Evolutionary conservation across 192 early-diverging fungal species (phyloP).

Genomic region (Ambispora gerdemannii): DNA sequence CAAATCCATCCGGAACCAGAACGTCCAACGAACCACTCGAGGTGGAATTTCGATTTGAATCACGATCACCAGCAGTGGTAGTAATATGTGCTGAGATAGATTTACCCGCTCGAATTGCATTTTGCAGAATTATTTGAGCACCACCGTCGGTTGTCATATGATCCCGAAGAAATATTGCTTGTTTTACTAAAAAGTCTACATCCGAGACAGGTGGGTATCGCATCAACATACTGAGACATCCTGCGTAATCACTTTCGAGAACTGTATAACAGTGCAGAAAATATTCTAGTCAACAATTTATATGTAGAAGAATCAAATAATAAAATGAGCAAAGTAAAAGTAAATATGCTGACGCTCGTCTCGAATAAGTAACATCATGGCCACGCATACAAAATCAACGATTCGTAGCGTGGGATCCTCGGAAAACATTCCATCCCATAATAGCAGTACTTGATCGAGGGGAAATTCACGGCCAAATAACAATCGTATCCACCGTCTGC

Average conservation of each 20-base stretch:
- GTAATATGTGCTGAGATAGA: neutral
- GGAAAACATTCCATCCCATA: conserved; percentile 93
- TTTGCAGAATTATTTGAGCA: conserved; percentile 53
- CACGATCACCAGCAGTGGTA: neutral
- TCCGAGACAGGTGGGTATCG: conserved; percentile 53
- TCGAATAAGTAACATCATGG: conserved; percentile 67
- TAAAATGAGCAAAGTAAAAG: neutral
- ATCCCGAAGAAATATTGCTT: conserved; percentile 63
- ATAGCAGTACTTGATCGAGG: conserved; percentile 59
- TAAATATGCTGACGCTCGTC: conserved; percentile 69
- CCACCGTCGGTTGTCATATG: conserved; percentile 51
- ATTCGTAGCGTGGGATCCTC: conserved; percentile 72
- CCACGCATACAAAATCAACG: conserved; percentile 79
- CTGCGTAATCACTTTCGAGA: conserved; percentile 61
- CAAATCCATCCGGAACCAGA: conserved; percentile 42
- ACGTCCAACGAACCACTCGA: conserved; percentile 2
- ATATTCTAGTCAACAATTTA: neutral
- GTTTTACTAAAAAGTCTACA: conserved; percentile 53
- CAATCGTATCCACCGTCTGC: conserved; percentile 84
- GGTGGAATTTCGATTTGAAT: neutral
- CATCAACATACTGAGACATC: conserved; percentile 61
- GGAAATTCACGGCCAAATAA: conserved; percentile 89
- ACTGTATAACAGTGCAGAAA: conserved; percentile 37
- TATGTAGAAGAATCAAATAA: neutral
- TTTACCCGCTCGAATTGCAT: conserved; percentile 43